Base-by-base conservation (phyloP, 2,329 filamentous ascomycete genomes). In the Fusarium sp. region DNA sequence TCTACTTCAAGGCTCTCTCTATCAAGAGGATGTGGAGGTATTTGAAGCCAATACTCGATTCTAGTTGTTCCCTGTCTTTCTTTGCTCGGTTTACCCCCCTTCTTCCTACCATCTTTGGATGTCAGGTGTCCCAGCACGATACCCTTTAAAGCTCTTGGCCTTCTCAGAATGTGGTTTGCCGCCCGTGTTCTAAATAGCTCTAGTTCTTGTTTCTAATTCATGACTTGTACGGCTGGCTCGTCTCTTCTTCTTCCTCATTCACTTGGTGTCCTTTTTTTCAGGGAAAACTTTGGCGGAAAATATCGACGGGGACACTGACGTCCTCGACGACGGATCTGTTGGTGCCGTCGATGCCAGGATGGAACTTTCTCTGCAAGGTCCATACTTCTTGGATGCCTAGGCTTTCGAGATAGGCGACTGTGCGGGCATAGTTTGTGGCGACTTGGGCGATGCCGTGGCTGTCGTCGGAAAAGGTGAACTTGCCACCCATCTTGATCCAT, bases 381-480 rank as follows among this genome's bases (percentile, higher is more conserved):
- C 86, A 90, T 2, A 96, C 81, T 62, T 88, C 83, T 31, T 81
- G 76, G 25, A 95, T 87, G 4, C 89, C 90, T 11, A 93, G 81
- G 64, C 82, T 84, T 68, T 88, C 85, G 61, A 97, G 81, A 77
- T 92, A 97, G 1, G 87, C 83, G 62, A 96, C 80, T 5, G 91
- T 88, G 40, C 86, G 87, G 49, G 78, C 76, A 81, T 96, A 98
- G 77, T 97, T 95, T 55, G 93, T 90, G n/a, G 90, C 93, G 5
- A 99, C 86, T 77, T 99, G 95, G 2, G 87, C 91, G 63, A 93
- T 86, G 38, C 92, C 92, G 81, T 99, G 96, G 78, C 93, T 97
- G 80, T 99, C 96, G 78, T 99, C 96, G 6, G 93, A 97, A 73
- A 99, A 85, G 58, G 93, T 96, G 79, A 98, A 97, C 65, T 87